A percentile compares a stretch with the other conserved stretches of the same genome.
Evolutionary conservation across 352 stramenopile species (phyloP).

Genomic region (Pythium folliculosum): DNA sequence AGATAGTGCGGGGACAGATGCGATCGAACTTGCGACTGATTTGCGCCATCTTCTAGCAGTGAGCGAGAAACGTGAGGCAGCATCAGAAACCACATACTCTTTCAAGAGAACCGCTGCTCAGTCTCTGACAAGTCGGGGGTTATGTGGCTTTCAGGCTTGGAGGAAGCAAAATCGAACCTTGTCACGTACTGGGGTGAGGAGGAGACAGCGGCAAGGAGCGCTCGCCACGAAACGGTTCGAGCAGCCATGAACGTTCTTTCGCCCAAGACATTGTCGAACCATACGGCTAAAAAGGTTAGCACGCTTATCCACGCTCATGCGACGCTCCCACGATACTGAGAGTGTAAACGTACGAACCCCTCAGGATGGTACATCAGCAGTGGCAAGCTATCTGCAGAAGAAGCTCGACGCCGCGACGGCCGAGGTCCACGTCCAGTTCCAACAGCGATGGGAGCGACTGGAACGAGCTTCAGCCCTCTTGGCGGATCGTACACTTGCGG

Average conservation of each 20-base stretch:
- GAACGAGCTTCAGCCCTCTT: conserved; percentile 25
- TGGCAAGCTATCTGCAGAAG: conserved; percentile 44
- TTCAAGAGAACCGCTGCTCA: no score
- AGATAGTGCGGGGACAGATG: background rate
- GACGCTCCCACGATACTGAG: background rate
- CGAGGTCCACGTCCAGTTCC: conserved; percentile 35
- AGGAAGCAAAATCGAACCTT: conserved; percentile 36
- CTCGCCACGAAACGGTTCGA: conserved; percentile 32
- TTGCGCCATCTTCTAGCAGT: conserved; percentile 41
- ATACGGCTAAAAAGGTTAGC: conserved; percentile 40
- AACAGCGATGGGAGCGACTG: conserved; percentile 40
- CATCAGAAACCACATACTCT: background rate
- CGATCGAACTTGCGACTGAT: conserved; percentile 34
- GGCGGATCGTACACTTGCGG: conserved; percentile 13
- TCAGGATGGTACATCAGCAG: conserved; percentile 7
- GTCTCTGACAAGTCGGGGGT: background rate
- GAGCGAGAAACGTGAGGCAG: conserved; percentile 37
- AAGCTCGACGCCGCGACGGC: conserved; percentile 42
- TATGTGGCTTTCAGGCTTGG: conserved; percentile 29
- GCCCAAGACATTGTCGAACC: conserved; percentile 38
- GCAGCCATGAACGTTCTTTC: conserved; percentile 42
- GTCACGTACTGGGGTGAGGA: conserved; percentile 39
- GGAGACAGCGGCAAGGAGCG: conserved; percentile 27
- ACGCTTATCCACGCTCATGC: background rate
- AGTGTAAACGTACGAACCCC: background rate